A percentile compares a stretch with the other conserved stretches of the same genome.
These are phyloP conservation scores for Heracleum sosnowskyi DNA, from an alignment of 129 eudicot species.

Conservation along the genomic window DNA sequence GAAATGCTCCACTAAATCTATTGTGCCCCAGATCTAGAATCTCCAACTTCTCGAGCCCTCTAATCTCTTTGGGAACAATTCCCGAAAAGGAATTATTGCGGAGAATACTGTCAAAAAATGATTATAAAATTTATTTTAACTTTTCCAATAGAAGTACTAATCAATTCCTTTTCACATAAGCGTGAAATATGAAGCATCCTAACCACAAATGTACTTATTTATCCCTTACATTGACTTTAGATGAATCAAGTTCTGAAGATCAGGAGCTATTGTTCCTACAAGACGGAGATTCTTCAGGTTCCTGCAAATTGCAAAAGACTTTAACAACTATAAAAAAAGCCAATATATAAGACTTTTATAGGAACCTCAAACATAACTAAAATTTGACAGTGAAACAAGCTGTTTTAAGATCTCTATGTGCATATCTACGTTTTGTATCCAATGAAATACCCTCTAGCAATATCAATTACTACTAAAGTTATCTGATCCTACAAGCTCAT, in stretches of 20 bases:
- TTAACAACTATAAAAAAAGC: not conserved
- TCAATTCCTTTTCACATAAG: not conserved
- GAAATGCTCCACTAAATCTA: constrained; percentile 49
- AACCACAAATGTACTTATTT: not conserved
- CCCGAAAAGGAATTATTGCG: constrained; percentile 77
- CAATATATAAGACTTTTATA: not conserved
- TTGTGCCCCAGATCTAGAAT: constrained; percentile 62
- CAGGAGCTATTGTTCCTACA: constrained; percentile 65
- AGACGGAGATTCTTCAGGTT: constrained; percentile 57
- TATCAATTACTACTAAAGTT: not conserved
- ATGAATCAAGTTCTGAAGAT: constrained; percentile 52
- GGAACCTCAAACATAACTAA: not conserved
- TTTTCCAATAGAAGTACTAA: not conserved
- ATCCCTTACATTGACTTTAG: constrained; percentile 65
- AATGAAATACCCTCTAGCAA: not conserved
- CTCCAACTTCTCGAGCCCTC: constrained; percentile 42
- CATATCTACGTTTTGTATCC: not conserved
- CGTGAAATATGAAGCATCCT: not conserved
- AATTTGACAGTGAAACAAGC: not conserved
- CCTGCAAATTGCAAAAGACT: constrained; percentile 34
- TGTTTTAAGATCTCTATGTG: not conserved
- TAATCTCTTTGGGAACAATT: constrained; percentile 49
- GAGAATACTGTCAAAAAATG: constrained; percentile 44
- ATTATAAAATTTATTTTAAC: not conserved
- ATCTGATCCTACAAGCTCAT: not conserved